Evolutionary conservation across 345 rosid genomes (phyloP).

Genomic region (Eucalyptus cladocalyx): DNA sequence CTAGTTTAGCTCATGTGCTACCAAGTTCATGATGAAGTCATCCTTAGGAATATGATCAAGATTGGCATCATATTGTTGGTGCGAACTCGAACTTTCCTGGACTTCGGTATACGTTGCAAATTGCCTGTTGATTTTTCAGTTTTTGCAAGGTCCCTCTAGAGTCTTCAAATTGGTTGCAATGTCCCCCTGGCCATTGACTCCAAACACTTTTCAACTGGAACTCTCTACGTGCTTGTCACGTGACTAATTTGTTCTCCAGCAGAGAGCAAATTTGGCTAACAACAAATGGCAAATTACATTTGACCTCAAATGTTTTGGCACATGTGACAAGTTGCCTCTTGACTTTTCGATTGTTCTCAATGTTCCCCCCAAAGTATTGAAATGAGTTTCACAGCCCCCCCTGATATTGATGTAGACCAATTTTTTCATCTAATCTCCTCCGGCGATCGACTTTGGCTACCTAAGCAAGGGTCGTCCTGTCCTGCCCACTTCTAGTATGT

Average conservation of each 20-base stretch:
- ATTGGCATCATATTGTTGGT: not conserved
- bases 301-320: not conserved
- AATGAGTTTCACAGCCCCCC: not conserved
- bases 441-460: not conserved
- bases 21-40: not conserved
- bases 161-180: not conserved
- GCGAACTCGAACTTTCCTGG: not conserved
- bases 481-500: not conserved
- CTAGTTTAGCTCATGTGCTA: not conserved
- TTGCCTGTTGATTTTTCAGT: not conserved
- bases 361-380: not conserved
- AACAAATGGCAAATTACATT: not conserved
- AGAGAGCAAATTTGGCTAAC: not conserved
- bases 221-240: not conserved
- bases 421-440: not conserved
- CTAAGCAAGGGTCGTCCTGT: not conserved
- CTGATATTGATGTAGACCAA: not conserved
- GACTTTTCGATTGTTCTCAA: not conserved
- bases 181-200: not conserved
- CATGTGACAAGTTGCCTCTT: not conserved
- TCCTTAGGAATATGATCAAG: not conserved
- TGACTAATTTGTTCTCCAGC: not conserved
- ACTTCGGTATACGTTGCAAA: not conserved
- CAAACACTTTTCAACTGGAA: not conserved
- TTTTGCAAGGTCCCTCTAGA: not conserved